phyloP scores from a whole-genome alignment of 208 protist species.

The Endotrypanum monterogeii region DNA sequence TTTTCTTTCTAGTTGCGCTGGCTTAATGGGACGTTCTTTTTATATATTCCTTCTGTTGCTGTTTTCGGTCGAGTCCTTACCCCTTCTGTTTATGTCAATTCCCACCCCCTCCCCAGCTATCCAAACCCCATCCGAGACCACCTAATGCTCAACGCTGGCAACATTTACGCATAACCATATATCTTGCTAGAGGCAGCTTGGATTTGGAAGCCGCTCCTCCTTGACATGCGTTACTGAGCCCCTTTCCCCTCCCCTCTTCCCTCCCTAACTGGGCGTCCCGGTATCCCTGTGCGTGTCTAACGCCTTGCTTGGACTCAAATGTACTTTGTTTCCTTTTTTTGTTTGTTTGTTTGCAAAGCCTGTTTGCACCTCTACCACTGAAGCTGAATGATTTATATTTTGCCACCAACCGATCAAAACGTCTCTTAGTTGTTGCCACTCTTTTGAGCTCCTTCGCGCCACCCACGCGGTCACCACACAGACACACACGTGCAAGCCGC shows the following conservation, averaged over 20 bases:
- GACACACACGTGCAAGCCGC: too few relatives aligned
- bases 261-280: neutral
- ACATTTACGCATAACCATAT: too few relatives aligned
- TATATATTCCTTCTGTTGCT: neutral
- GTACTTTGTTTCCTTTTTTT: neutral
- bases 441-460: neutral
- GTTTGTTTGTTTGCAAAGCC: neutral
- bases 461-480: too few relatives aligned
- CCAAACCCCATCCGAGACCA: too few relatives aligned
- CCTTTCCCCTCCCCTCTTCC: too few relatives aligned
- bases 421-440: neutral
- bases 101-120: neutral
- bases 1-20: neutral
- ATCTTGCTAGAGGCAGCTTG: too few relatives aligned
- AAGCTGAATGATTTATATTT: too few relatives aligned
- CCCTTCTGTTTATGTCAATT: neutral
- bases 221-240: neutral
- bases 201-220: too few relatives aligned
- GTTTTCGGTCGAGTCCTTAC: neutral
- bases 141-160: too few relatives aligned
- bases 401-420: neutral
- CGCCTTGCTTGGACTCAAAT: neutral
- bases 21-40: slow-evolving; percentile 4
- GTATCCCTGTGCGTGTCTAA: neutral
- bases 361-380: too few relatives aligned